phyloP scores from a whole-genome alignment of 495 filamentous ascomycete genomes.

The Entonaema liquescens region DNA sequence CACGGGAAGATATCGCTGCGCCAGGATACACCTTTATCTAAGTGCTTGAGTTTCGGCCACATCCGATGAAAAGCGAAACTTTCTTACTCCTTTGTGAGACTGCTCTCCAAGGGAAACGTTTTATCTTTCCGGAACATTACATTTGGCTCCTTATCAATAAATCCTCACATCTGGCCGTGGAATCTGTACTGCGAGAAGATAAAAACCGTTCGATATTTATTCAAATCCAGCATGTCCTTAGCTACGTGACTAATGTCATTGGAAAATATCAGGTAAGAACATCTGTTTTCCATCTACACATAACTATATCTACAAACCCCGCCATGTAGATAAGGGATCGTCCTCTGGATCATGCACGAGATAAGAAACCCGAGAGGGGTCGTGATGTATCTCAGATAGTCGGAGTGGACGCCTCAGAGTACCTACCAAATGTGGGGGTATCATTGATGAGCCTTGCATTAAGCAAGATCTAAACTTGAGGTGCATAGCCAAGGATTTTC shows the following conservation, averaged over 20 bases:
- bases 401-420: neutral
- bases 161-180: neutral
- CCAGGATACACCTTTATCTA: neutral
- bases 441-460: neutral
- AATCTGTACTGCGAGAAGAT: neutral
- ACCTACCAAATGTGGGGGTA: slow-evolving; percentile 24
- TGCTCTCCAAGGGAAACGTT: neutral
- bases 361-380: slow-evolving; percentile 16
- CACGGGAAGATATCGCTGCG: neutral
- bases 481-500: neutral
- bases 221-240: neutral
- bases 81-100: neutral
- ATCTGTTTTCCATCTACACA: neutral
- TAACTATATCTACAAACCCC: slow-evolving; percentile 12
- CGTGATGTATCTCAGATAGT: neutral
- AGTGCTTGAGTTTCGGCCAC: slow-evolving; percentile 6
- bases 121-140: neutral
- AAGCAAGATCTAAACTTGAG: slow-evolving; percentile 6
- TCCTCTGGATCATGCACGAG: slow-evolving; percentile 13
- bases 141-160: slow-evolving; percentile 4
- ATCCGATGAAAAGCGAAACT: slow-evolving; percentile 18
- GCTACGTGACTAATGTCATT: neutral
- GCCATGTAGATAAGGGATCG: slow-evolving; percentile 27
- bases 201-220: neutral
- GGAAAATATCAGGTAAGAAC: neutral